phyloP scores from a whole-genome alignment of 768 basidiomycete genomes.

The Pleurotus tuoliensis region DNA sequence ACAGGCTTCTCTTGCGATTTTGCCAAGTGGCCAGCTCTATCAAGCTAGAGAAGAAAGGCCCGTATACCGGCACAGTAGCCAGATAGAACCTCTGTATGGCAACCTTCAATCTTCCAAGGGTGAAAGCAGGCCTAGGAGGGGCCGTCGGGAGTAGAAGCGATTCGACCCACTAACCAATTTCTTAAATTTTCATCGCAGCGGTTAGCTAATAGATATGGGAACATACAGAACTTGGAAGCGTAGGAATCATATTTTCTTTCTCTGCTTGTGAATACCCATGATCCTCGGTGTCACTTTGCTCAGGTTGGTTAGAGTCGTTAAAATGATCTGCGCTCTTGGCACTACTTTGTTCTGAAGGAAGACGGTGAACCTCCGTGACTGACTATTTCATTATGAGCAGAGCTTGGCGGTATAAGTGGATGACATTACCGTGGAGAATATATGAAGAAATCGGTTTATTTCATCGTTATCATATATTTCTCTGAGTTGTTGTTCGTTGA shows the following conservation, averaged over 20 bases:
- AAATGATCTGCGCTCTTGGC: too few species aligned
- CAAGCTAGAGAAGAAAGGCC: constrained; percentile 36
- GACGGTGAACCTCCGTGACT: constrained; percentile 51
- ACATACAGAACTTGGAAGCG: neutral
- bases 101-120: constrained; percentile 47
- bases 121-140: constrained; percentile 42
- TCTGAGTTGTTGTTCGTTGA: constrained; percentile 52
- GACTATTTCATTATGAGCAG: constrained; percentile 32
- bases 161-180: constrained; percentile 13
- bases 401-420: neutral
- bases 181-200: neutral
- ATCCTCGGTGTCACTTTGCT: too few species aligned
- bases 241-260: constrained; percentile 6
- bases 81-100: constrained; percentile 55
- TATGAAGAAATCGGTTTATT: constrained; percentile 51
- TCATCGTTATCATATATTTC: constrained; percentile 62
- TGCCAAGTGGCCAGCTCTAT: constrained; percentile 52
- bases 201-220: neutral
- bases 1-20: constrained; percentile 39
- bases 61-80: constrained; percentile 45
- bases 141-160: constrained; percentile 43
- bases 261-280: too few species aligned
- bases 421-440: constrained; percentile 58
- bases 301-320: too few species aligned
- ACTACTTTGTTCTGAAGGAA: constrained; percentile 8